Base-by-base conservation (phyloP, 1,284 basidiomycete genomes). In the Ustilago cynodontis region DNA sequence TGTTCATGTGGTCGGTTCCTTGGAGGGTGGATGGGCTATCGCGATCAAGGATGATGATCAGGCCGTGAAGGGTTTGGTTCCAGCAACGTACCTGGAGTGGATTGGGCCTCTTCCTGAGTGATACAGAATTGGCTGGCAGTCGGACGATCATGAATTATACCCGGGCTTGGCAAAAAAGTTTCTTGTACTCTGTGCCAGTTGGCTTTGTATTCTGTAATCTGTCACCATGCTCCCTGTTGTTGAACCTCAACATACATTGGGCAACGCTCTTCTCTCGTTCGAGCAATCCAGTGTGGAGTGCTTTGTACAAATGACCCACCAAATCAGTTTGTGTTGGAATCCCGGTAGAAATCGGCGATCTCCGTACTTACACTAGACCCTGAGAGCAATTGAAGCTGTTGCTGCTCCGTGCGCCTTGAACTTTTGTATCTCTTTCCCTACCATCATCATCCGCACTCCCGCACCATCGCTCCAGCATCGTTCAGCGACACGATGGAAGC, bases 1-100 rank as follows among this genome's bases (percentile, higher is more conserved):
- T 3, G 59, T 81, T 8, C 68, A 65, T 16, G 80, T 81, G 2
- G 72, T 81, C 1, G 80, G 80, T 1, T 65, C 63, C 18, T 47
- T 81, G 33, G 75, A 79, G 11, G 80, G 80, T 13, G 80, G 80
- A 0, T 81, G 80, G 80, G 74, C 78, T 1, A 80, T 81, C 20
- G 80, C 71, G 7, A 37, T 65, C 54, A 77, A 65, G 35, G 57
- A 65, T 13, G 52, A 39, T 29, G 53, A 62, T 9, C 58, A 61
- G 43, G 50, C 26, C 16, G 50, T 67, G 24, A 77, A 73, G 29
- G 78, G 78, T 2, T 57, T 79, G 11, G 78, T 79, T 2, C 78
- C 78, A 3, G 75, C 71, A 6, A 73, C 74, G 9, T 79, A 79
- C 59, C 63, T 79, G 18, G 75, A 79, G 43, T 77, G 66, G 58